A percentile compares a stretch with the other conserved stretches of the same genome.
Evolutionary conservation across 495 filamentous ascomycete genomes (phyloP).

Genomic region (Articulospora tetracladia): DNA sequence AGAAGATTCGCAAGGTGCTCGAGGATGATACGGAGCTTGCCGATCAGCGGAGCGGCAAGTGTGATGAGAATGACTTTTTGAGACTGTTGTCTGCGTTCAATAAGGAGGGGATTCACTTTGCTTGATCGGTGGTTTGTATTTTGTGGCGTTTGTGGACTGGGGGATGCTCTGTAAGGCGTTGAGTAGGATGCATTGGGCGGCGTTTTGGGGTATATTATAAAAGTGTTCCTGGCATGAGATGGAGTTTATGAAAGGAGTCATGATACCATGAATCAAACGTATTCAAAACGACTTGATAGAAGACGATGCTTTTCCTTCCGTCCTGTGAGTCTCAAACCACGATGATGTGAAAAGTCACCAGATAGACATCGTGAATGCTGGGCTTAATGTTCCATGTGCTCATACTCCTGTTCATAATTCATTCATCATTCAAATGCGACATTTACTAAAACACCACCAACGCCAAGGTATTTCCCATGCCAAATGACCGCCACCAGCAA

Average conservation of each 20-base stretch:
- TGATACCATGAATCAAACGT: too few relatives aligned
- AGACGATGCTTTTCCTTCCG: too few relatives aligned
- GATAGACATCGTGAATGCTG: too few relatives aligned
- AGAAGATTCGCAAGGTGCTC: conserved; percentile 80
- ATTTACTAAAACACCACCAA: neutral
- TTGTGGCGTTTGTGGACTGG: conserved; percentile 21
- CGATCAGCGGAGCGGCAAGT: conserved; percentile 76
- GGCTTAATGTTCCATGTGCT: neutral
- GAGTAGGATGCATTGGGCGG: neutral
- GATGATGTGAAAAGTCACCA: too few relatives aligned
- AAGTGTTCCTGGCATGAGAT: neutral
- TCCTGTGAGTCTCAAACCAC: too few relatives aligned
- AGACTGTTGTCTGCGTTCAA: conserved; percentile 65
- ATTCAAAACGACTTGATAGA: too few relatives aligned
- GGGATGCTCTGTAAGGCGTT: neutral
- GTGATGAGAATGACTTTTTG: conserved; percentile 89
- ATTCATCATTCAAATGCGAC: neutral
- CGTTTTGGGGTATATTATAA: neutral
- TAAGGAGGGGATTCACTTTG: conserved; percentile 90
- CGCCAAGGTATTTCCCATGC: conserved; percentile 1
- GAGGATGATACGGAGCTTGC: conserved; percentile 71
- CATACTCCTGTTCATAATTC: conserved; percentile 4
- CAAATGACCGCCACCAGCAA: neutral
- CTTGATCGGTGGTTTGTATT: conserved; percentile 36
- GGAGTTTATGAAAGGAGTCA: too few relatives aligned